Percentiles rank a stretch among this genome's conserved stretches.
phyloP scores from a whole-genome alignment of 108 stramenopile species.

The Parietichytrium sp. region DNA sequence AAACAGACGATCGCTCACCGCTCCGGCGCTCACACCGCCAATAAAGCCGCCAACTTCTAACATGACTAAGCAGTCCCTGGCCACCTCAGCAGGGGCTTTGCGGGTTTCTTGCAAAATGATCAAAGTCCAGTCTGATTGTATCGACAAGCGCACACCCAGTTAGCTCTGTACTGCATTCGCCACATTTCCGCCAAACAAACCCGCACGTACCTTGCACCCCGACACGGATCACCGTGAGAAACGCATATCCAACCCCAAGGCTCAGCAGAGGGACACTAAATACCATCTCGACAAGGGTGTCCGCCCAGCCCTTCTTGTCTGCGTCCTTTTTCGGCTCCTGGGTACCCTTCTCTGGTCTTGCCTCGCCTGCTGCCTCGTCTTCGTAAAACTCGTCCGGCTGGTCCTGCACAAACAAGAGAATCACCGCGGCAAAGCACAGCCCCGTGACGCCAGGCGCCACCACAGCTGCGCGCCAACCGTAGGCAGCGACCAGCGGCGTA shows the following conservation, averaged over 20 bases:
- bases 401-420: neutral
- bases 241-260: constrained; percentile 31
- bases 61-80: neutral
- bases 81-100: neutral
- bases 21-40: constrained; percentile 6
- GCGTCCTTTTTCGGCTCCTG: neutral
- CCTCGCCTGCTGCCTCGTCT: neutral
- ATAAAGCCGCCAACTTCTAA: constrained; percentile 5
- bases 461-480: constrained; percentile 25
- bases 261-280: neutral
- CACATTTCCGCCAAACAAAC: no score
- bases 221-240: neutral
- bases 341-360: neutral
- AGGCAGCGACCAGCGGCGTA: neutral
- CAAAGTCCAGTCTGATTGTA: neutral
- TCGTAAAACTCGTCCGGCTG: neutral
- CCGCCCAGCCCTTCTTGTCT: neutral
- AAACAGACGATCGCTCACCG: constrained; percentile 12
- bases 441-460: constrained; percentile 13
- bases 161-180: no score
- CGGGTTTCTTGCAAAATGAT: constrained; percentile 17
- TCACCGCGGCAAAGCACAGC: neutral
- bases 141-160: no score
- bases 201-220: neutral
- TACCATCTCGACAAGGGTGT: neutral